These are phyloP conservation scores for Naganishia antarctica DNA, from an alignment of 768 basidiomycete genomes.

Conservation along the genomic window DNA sequence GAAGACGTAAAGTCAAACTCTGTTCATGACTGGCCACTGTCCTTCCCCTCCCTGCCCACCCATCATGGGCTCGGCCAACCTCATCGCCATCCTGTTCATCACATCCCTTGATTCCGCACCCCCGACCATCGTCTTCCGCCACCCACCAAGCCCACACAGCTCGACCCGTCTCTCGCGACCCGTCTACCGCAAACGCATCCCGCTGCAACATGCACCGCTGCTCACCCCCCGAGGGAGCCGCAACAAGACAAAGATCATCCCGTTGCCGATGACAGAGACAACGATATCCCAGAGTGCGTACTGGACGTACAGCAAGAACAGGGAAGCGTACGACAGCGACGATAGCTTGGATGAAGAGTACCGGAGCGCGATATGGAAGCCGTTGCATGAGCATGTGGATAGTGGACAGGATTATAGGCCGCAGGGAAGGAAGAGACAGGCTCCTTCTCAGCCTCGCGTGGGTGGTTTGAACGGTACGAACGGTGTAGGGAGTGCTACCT, in stretches of 20 bases:
- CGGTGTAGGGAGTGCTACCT: not conserved
- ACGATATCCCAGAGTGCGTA: conserved; percentile 20
- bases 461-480: not conserved
- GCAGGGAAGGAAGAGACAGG: conserved; percentile 12
- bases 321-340: conserved; percentile 25
- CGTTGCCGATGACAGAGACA: conserved; percentile 8
- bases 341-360: conserved; percentile 23
- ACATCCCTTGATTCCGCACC: conserved; percentile 73
- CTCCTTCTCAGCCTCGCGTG: conserved; percentile 9
- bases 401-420: conserved; percentile 17
- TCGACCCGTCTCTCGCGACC: conserved; percentile 69
- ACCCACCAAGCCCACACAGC: conserved; percentile 68
- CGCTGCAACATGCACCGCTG: conserved; percentile 26
- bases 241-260: not conserved
- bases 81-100: conserved; percentile 75
- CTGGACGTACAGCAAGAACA: conserved; percentile 21
- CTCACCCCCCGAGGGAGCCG: not conserved
- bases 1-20: no score
- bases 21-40: no score
- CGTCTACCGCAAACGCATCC: conserved; percentile 39
- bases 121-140: conserved; percentile 71
- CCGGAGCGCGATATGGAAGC: conserved; percentile 27
- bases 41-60: not conserved
- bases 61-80: conserved; percentile 41
- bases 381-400: conserved; percentile 17